Evolutionary conservation across 768 basidiomycete species (phyloP), one percentile per base, ranked within the genome.

Genomic region (Lactarius tabidus): DNA sequence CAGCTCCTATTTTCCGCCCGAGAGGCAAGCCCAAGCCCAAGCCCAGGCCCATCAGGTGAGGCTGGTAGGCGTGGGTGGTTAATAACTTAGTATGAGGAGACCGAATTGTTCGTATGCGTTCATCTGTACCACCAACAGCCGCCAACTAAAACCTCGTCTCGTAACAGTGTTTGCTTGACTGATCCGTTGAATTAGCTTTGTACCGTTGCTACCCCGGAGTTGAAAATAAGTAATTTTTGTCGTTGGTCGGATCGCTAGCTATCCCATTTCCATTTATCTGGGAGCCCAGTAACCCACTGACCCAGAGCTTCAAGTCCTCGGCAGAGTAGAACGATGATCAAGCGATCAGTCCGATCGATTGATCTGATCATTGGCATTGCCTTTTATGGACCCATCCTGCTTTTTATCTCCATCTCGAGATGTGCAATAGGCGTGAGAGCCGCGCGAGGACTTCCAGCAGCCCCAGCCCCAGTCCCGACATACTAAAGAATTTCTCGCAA

Each of bases 21-120:
- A 65, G 61, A 15, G 64, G 64, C 17, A 33, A 31, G 4, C 54
- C 59, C 33, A 8, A 8, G 33, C 3, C 33, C 33, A 33, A 33
- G 33, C 33, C n/a, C n/a, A n/a, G n/a, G n/a, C n/a, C n/a, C n/a
- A n/a, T n/a, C n/a, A n/a, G n/a, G n/a, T n/a, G n/a, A n/a, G n/a
- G n/a, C n/a, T n/a, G 33, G 1, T 45, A 23, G n/a, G 10, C 43
- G 2, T 45, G 20, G 20, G 3, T n/a, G n/a, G n/a, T 45, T 20
- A 10, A n/a, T n/a, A 9, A n/a, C n/a, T n/a, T n/a, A n/a, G n/a
- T n/a, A 3, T 33, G 33, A 7, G 0, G n/a, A 10, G 3, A 0
- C n/a, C 3, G 6, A 3, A n/a, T 45, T 3, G 43, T 45, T 4
- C 43, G 3, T n/a, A 10, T 45, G 9, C n/a, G n/a, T 45, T 1